Base-by-base conservation (phyloP, 192 early-diverging fungal genomes). In the Coemansia sp. region DNA sequence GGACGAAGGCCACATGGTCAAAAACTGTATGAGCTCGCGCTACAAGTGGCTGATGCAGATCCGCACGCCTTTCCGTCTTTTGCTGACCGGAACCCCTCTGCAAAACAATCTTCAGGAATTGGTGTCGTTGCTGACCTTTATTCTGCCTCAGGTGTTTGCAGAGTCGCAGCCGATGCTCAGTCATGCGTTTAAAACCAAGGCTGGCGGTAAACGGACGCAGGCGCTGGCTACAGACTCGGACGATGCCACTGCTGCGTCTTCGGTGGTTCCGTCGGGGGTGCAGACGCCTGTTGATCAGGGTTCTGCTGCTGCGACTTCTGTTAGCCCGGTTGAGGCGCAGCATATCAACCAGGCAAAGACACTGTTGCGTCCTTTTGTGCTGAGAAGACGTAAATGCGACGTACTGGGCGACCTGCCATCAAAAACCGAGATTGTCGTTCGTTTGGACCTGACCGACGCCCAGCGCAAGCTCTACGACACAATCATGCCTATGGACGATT, bases 71-170 rank as follows among this genome's bases (percentile, higher is more conserved):
- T 91, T 90, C 63, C 74, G 88, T 8, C 61, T 92, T 7, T 67
- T 97, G 32, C 74, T 95, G 1, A 97, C 93, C 0, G 94, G 94
- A 45, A 97, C 95, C 12, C 90, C 90, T 5, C 61, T 86, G 31
- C 93, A 97, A 68, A 96, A 96, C 73, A 96, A 94, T 61, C 74
- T 96, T 34, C 89, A 93, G 71, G 95, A 97, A 68, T 85, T 97
- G 2, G 69, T 94, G 16, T 88, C 91, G 4, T 74, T 96, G 16
- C 71, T 96, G 45, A 91, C 88, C 0, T 96, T 96, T 76, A 91
- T 96, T 64, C 77, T 96, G 86, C 94, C 94, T 0, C 70, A 84
- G 7, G 77, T 93, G 8, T 94, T 96, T 76, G 63, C 80, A 1
- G 78, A 90, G 29, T 69, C 79, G 29, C 74, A 73, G 66, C 70